These are phyloP conservation scores for Bisporella sp. DNA, from an alignment of 2,329 filamentous ascomycete genomes.

Conservation along the genomic window DNA sequence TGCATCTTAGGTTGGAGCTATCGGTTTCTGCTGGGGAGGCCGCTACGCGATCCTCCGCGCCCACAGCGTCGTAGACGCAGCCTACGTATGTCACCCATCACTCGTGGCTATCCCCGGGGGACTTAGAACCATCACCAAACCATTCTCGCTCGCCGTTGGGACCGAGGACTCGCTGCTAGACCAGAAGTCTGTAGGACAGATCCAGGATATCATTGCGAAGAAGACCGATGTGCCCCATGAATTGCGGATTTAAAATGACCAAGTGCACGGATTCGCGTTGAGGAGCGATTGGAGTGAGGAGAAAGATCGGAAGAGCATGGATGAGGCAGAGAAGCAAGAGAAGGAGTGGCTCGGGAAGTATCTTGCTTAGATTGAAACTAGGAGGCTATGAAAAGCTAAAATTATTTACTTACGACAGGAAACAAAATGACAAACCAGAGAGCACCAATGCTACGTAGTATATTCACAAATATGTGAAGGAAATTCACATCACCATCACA, in stretches of 20 bases:
- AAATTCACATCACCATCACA: no score
- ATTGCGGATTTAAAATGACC: conserved; percentile 34
- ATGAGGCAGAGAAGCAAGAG: conserved; percentile 35
- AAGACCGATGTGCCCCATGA: conserved; percentile 32
- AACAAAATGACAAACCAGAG: no score
- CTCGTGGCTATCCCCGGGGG: conserved; percentile 32
- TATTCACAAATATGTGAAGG: no score
- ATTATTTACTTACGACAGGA: no score
- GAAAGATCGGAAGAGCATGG: conserved; percentile 39
- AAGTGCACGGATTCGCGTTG: conserved; percentile 38
- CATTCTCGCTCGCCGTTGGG: conserved; percentile 34
- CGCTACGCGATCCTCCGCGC: conserved; percentile 43
- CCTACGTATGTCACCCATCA: conserved; percentile 34
- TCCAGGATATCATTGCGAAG: conserved; percentile 33
- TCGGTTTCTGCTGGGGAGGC: conserved; percentile 57
- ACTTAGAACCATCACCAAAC: conserved; percentile 34
- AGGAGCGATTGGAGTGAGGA: conserved; percentile 35
- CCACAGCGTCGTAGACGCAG: conserved; percentile 33
- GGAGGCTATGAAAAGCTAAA: no score
- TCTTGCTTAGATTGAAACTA: conserved; percentile 16
- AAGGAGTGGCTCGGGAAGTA: conserved; percentile 33
- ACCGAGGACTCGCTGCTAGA: conserved; percentile 35
- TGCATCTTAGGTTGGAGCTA: conserved; percentile 34
- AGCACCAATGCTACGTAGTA: no score
- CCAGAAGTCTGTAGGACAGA: conserved; percentile 30